These are phyloP conservation scores for Ramularia endophylla DNA, from an alignment of 2,329 filamentous ascomycete species.

Conservation along the genomic window DNA sequence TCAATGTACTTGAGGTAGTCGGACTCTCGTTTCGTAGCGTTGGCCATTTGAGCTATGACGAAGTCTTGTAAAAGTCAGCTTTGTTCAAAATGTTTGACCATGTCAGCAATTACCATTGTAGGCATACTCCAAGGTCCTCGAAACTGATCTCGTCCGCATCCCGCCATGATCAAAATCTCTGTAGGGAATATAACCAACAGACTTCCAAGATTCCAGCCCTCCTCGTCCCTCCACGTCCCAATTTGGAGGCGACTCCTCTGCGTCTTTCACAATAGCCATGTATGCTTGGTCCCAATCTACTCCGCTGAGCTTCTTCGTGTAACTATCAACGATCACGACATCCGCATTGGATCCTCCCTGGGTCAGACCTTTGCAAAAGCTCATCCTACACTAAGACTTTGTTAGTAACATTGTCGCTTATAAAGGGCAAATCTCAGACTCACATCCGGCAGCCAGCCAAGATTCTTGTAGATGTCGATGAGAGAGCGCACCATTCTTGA, in stretches of 20 bases:
- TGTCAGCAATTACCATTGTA: slow-evolving; percentile 30
- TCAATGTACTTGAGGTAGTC: slow-evolving; percentile 53
- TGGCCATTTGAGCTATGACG: slow-evolving; percentile 57
- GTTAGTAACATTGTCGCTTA: background rate
- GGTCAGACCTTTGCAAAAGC: slow-evolving; percentile 63
- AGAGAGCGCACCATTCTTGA: slow-evolving; percentile 62
- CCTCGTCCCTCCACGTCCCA: slow-evolving; percentile 35
- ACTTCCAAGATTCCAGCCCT: slow-evolving; percentile 37
- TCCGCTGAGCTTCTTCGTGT: slow-evolving; percentile 54
- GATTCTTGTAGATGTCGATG: slow-evolving; percentile 63
- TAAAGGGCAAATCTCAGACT: too few relatives aligned
- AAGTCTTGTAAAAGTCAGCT: slow-evolving; percentile 59
- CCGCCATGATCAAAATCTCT: slow-evolving; percentile 52
- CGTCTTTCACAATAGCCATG: slow-evolving; percentile 27
- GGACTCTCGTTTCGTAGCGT: slow-evolving; percentile 46
- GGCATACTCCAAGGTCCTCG: slow-evolving; percentile 36
- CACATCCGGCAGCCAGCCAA: slow-evolving; percentile 63
- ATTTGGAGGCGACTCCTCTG: slow-evolving; percentile 24
- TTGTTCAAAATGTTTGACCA: too few relatives aligned
- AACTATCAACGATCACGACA: slow-evolving; percentile 62
- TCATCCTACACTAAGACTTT: slow-evolving; percentile 55
- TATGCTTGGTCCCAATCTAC: slow-evolving; percentile 33
- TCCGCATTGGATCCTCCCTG: slow-evolving; percentile 72
- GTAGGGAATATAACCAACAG: slow-evolving; percentile 34
- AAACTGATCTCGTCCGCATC: slow-evolving; percentile 45